Base-by-base conservation (phyloP, 2,329 filamentous ascomycete species). In the Aschersonia sp. region DNA sequence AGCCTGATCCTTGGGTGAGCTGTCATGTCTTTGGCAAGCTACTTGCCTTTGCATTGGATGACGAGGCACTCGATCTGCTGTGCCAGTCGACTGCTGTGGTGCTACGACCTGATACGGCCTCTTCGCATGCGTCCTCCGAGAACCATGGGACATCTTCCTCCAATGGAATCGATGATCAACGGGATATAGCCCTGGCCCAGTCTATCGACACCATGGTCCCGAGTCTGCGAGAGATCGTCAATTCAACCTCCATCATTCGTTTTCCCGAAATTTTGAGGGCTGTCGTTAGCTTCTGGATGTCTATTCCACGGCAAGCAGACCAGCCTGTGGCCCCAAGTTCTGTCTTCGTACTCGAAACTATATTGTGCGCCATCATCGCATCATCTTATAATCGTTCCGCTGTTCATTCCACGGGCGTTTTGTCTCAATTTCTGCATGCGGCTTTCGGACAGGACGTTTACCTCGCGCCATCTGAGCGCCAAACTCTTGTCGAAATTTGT, bases 21-120 rank as follows among this genome's bases (percentile, higher is more conserved):
- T 78, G 75, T 55, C 83, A 89, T 62, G 72, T 94, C 4, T 94
- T 94, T 64, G 87, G 87, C 31, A 82, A 83, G 55, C 75, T 96
- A 7, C 72, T 95, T 45, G 78, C 85, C 5, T 90, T 94, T 65
- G 81, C 84, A 1, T 66, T 94, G 46, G 84, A 87, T 48, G 84
- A 94, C 60, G 80, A 87, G 58, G 76, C 80, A 43, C 71, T 90
- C 50, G 78, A 83, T 47, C 69, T 76, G 48, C 70, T 92, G 45
- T 92, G 86, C 60, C 70, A 75, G 51, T 68, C 70, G 10, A 64
- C 72, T 42, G 67, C 66, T 35, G 61, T 63, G 50, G 56, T 58
- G 10, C 53, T 66, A 30, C 60, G 63, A 1, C 55, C 60, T 6
- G 63, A 65, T 8, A 49, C 51, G 10, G 57, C 61, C 9, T 32